phyloP scores from a whole-genome alignment of 2,329 filamentous ascomycete genomes.

The Claviceps digitariae region DNA sequence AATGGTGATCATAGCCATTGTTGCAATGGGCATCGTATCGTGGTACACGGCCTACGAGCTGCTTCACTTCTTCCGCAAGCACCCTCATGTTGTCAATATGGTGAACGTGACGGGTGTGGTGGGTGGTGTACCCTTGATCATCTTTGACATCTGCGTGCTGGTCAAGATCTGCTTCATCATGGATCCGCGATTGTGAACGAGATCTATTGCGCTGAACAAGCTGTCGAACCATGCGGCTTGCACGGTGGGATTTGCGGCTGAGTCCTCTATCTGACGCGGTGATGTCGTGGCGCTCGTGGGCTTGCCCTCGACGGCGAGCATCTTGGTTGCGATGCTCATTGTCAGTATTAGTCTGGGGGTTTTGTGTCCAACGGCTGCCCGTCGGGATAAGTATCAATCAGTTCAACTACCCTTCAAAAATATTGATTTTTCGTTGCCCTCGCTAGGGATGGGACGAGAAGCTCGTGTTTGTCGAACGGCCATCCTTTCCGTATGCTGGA shows the following conservation, averaged over 20 bases:
- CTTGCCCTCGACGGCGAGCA: slow-evolving; percentile 19
- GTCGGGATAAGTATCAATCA: too few species aligned
- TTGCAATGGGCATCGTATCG: slow-evolving; percentile 51
- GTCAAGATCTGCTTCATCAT: slow-evolving; percentile 62
- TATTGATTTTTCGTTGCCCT: too few species aligned
- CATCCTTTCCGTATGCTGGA: slow-evolving; percentile 23
- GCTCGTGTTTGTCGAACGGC: slow-evolving; percentile 16
- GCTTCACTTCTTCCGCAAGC: slow-evolving; percentile 55
- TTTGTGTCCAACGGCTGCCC: slow-evolving; percentile 17
- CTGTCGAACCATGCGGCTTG: slow-evolving; percentile 48
- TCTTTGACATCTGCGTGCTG: slow-evolving; percentile 45
- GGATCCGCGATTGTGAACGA: slow-evolving; percentile 52
- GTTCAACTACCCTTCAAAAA: too few species aligned
- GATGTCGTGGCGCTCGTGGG: slow-evolving; percentile 32
- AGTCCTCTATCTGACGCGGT: slow-evolving; percentile 51
- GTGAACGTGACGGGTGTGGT: slow-evolving; percentile 52
- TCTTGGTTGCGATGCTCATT: slow-evolving; percentile 21
- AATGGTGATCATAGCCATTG: slow-evolving; percentile 53
- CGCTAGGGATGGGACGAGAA: slow-evolving; percentile 17
- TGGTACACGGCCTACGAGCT: slow-evolving; percentile 37
- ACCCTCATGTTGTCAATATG: slow-evolving; percentile 56
- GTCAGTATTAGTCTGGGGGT: slow-evolving; percentile 24
- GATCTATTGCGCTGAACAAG: slow-evolving; percentile 56
- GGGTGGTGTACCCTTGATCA: slow-evolving; percentile 18
- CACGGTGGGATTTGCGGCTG: slow-evolving; percentile 55